A percentile compares a stretch with the other conserved stretches of the same genome.
Evolutionary conservation across 1,284 basidiomycete genomes (phyloP).

Genomic region (Cystobasidium pallidum): DNA sequence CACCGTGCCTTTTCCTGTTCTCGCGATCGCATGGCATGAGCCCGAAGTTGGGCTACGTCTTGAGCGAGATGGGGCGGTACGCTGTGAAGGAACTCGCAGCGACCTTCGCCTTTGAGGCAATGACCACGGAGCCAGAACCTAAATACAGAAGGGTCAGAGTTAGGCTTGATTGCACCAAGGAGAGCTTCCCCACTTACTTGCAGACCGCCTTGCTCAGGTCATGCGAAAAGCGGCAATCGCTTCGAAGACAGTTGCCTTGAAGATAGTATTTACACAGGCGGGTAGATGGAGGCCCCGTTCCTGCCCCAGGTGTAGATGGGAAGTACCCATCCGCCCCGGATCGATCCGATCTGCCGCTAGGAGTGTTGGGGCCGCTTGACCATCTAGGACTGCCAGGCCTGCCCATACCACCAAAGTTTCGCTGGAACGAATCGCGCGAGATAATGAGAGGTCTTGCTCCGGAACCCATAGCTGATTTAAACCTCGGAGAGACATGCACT

Average conservation of each 20-base stretch:
- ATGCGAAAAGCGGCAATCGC: constrained; percentile 85
- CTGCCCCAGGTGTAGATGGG: constrained; percentile 44
- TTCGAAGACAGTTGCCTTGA: constrained; percentile 90
- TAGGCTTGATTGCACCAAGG: too few relatives aligned
- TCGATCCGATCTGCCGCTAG: constrained; percentile 30
- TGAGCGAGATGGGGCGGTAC: constrained; percentile 45
- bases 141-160: constrained; percentile 61
- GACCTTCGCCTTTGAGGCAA: constrained; percentile 85
- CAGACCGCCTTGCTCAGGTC: constrained; percentile 56
- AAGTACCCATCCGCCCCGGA: constrained; percentile 32
- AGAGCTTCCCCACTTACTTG: constrained; percentile 68
- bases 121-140: constrained; percentile 97
- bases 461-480: constrained; percentile 28
- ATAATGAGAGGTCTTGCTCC: constrained; percentile 50
- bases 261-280: constrained; percentile 92
- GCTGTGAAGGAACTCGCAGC: constrained; percentile 50
- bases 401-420: constrained; percentile 30
- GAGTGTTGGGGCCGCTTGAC: constrained; percentile 48
- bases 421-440: constrained; percentile 51
- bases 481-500: background rate
- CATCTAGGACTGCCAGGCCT: constrained; percentile 35
- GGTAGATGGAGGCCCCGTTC: constrained; percentile 37
- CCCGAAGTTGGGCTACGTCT: constrained; percentile 43
- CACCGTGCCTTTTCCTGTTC: constrained; percentile 41
- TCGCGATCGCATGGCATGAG: constrained; percentile 29